phyloP scores from a whole-genome alignment of 2,329 filamentous ascomycete species.

The Calonectria naviculata region DNA sequence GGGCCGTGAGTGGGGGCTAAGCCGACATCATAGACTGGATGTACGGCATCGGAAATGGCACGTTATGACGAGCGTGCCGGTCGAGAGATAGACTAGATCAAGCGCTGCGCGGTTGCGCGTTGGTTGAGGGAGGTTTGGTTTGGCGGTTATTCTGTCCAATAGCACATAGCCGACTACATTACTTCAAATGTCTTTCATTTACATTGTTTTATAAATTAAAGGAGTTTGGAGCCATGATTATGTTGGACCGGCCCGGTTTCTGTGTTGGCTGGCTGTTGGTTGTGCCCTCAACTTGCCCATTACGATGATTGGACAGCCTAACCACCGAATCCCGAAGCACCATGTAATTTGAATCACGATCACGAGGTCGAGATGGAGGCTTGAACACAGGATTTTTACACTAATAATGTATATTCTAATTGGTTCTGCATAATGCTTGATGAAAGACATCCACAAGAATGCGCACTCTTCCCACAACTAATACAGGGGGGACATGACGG shows the following conservation, averaged over 20 bases:
- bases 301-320: neutral
- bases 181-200: neutral
- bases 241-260: neutral
- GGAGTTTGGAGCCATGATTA: neutral
- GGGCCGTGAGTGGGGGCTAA: neutral
- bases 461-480: neutral
- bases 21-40: neutral
- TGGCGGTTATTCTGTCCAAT: neutral
- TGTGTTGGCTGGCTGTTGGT: neutral
- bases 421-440: neutral
- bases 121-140: neutral
- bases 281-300: neutral
- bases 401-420: neutral
- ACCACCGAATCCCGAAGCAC: neutral
- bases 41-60: neutral
- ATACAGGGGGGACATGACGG: neutral
- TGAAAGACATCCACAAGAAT: neutral
- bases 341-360: neutral
- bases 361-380: too few species aligned
- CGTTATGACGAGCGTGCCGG: neutral
- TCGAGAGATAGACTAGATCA: neutral
- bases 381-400: too few species aligned
- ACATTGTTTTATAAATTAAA: neutral
- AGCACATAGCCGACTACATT: neutral
- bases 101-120: slow-evolving; percentile 6